These are phyloP conservation scores for Leucoagaricus sp. DNA, from an alignment of 1,284 basidiomycete genomes.

Conservation along the genomic window DNA sequence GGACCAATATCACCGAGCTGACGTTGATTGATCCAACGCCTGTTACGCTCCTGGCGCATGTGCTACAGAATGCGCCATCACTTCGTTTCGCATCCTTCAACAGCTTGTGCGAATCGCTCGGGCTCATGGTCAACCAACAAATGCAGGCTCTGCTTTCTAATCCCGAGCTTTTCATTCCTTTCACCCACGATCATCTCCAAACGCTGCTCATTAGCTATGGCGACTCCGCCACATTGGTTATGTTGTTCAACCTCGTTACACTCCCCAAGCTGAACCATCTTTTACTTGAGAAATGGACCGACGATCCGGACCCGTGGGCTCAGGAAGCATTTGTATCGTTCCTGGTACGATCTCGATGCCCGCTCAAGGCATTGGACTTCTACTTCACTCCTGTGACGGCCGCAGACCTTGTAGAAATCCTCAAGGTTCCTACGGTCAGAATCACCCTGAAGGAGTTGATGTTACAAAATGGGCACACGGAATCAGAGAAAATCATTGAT, in stretches of 20 bases:
- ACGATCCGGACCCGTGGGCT: slow-evolving; percentile 14
- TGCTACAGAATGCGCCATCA: neutral
- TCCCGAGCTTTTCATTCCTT: neutral
- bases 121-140: neutral
- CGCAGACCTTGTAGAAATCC: slow-evolving; percentile 18
- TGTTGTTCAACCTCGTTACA: slow-evolving; percentile 18
- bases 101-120: neutral
- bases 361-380: slow-evolving; percentile 20
- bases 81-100: neutral
- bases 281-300: slow-evolving; percentile 13
- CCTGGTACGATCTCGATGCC: slow-evolving; percentile 21
- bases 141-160: neutral
- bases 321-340: slow-evolving; percentile 15
- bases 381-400: slow-evolving; percentile 19
- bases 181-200: slow-evolving; percentile 6
- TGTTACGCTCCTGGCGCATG: neutral
- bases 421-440: slow-evolving; percentile 17
- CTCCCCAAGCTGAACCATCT: slow-evolving; percentile 20
- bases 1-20: neutral
- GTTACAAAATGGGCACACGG: slow-evolving; percentile 14
- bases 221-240: neutral
- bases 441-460: slow-evolving; percentile 20
- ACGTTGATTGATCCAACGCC: neutral
- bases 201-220: neutral
- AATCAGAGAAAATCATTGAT: neutral